Evolutionary conservation across 495 filamentous ascomycete genomes (phyloP).

Genomic region (Oleoguttula mirabilis): DNA sequence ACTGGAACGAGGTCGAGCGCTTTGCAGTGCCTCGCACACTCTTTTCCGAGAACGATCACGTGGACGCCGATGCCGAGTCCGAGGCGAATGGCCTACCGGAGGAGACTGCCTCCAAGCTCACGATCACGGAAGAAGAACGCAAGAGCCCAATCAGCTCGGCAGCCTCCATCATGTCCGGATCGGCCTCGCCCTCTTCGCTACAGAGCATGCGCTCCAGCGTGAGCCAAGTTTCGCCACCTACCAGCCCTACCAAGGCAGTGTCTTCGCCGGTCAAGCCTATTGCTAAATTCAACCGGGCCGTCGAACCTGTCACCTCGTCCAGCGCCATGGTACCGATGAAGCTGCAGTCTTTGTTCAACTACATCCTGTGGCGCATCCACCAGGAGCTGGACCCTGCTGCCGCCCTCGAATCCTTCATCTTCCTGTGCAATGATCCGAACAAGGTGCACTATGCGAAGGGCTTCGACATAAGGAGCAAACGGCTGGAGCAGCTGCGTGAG

Average conservation of each 20-base stretch:
- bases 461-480: conserved; percentile 48
- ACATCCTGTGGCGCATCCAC: conserved; percentile 50
- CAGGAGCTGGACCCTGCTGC: conserved; percentile 30
- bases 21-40: conserved; percentile 37
- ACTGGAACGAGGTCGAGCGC: conserved; percentile 51
- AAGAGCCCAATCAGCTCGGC: conserved; percentile 39
- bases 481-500: conserved; percentile 47
- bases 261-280: conserved; percentile 22
- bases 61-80: conserved; percentile 36
- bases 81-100: conserved; percentile 38
- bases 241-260: conserved; percentile 36
- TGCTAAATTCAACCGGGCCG: neutral
- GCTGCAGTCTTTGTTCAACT: conserved; percentile 49
- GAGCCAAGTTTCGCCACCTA: conserved; percentile 25
- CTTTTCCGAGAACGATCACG: conserved; percentile 23
- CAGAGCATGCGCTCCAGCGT: conserved; percentile 31
- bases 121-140: conserved; percentile 39
- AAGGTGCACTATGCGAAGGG: conserved; percentile 47
- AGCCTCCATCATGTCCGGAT: conserved; percentile 36
- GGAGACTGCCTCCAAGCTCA: conserved; percentile 42
- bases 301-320: conserved; percentile 1
- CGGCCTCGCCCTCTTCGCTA: conserved; percentile 37
- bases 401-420: conserved; percentile 36
- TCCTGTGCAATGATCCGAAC: conserved; percentile 46
- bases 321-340: conserved; percentile 27